Conservation (phyloP, 2,329 filamentous ascomycete species). For the Neophaeococcomyces mojaviensis region DNA sequence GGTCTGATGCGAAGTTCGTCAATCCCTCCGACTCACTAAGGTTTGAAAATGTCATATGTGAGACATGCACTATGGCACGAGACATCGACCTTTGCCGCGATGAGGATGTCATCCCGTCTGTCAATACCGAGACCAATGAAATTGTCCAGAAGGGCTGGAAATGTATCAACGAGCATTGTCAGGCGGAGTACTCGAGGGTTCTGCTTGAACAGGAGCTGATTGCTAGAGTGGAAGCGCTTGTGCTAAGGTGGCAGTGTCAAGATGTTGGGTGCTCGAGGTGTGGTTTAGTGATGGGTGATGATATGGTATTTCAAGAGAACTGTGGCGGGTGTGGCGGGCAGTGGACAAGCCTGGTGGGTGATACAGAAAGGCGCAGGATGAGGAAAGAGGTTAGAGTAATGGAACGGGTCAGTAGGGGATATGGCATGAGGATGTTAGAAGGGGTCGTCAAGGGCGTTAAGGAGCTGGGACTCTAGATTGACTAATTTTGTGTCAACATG, state of each 20-base stretch:
- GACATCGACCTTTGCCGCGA: slow-evolving; percentile 92
- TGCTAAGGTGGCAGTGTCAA: slow-evolving; percentile 78
- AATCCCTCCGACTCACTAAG: slow-evolving; percentile 74
- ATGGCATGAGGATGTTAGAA: slow-evolving; percentile 72
- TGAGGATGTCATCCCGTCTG: slow-evolving; percentile 62
- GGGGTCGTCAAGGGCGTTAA: slow-evolving; percentile 34
- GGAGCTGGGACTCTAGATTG: slow-evolving; percentile 1
- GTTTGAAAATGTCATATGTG: slow-evolving; percentile 71
- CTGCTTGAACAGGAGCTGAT: slow-evolving; percentile 78
- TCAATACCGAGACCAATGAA: slow-evolving; percentile 22
- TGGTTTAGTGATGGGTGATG: slow-evolving; percentile 62
- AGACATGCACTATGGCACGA: slow-evolving; percentile 79
- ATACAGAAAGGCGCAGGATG: slow-evolving; percentile 58
- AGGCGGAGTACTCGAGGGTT: slow-evolving; percentile 67
- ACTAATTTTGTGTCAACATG: too few relatives aligned
- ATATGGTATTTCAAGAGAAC: slow-evolving; percentile 76
- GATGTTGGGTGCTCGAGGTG: slow-evolving; percentile 76
- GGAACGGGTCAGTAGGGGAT: slow-evolving; percentile 66
- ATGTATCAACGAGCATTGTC: slow-evolving; percentile 60
- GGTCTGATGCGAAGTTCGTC: slow-evolving; percentile 73
- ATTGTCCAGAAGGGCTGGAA: slow-evolving; percentile 53
- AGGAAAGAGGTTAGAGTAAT: slow-evolving; percentile 61
- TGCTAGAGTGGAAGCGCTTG: slow-evolving; percentile 63
- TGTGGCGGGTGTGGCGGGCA: slow-evolving; percentile 76
- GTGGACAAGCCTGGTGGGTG: slow-evolving; percentile 67